These are phyloP conservation scores for Myxozyma vanderwaltii DNA, from an alignment of 805 yeast genomes.

Conservation along the genomic window DNA sequence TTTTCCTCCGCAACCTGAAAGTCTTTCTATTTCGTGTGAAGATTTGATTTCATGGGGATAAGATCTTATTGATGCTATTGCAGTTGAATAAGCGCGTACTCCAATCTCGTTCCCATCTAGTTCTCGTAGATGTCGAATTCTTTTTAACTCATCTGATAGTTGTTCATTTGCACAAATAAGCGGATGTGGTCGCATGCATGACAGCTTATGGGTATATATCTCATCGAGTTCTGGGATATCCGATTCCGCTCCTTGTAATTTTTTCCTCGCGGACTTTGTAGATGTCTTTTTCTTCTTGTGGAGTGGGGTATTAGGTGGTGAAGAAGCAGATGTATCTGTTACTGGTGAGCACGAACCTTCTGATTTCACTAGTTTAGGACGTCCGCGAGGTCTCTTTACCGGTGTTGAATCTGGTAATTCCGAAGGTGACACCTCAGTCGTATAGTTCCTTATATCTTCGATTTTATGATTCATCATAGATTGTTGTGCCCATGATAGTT, in stretches of 20 bases:
- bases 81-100: conserved; percentile 34
- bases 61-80: conserved; percentile 30
- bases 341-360: neutral
- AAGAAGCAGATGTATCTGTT: neutral
- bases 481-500: conserved; percentile 15
- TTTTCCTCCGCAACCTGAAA: conserved; percentile 35
- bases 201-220: conserved; percentile 9
- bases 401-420: neutral
- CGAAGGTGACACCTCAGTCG: neutral
- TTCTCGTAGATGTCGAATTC: conserved; percentile 26
- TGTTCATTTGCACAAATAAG: conserved; percentile 21
- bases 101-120: conserved; percentile 24
- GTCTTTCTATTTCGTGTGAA: conserved; percentile 14
- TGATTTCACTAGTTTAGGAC: neutral
- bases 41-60: conserved; percentile 24
- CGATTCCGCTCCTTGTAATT: neutral
- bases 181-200: conserved; percentile 32
- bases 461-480: neutral
- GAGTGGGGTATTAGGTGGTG: neutral
- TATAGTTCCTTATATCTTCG: conserved; percentile 1
- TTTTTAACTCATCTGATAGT: conserved; percentile 3
- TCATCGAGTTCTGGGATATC: conserved; percentile 9
- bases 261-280: neutral
- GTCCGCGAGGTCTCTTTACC: conserved; percentile 5
- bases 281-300: neutral